Percentiles rank a stretch among this genome's conserved stretches.
phyloP scores from a whole-genome alignment of 116 monocot species.

The Iris pallida region DNA sequence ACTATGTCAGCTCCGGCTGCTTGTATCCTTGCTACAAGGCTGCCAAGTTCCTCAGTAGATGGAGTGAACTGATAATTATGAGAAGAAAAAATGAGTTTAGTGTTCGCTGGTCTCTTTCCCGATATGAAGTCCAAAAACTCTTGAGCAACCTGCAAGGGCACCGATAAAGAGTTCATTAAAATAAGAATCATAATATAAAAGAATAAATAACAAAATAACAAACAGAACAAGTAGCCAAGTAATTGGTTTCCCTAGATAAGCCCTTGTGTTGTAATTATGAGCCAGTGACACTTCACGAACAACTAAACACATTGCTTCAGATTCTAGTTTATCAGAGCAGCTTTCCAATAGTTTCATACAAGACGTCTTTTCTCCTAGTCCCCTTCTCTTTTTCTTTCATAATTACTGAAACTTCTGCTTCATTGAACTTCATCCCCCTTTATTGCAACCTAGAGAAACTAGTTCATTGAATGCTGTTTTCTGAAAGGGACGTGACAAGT shows the following conservation, averaged over 20 bases:
- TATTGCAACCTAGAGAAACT: no score
- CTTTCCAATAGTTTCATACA: no score
- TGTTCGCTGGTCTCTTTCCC: slow-evolving; percentile 61
- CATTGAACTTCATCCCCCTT: no score
- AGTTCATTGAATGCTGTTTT: no score
- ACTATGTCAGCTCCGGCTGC: slow-evolving; percentile 89
- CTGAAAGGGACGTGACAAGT: no score
- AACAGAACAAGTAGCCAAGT: not conserved
- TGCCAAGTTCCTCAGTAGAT: slow-evolving; percentile 61
- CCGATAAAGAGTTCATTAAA: not conserved
- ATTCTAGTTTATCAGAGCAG: no score
- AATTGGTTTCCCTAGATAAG: not conserved
- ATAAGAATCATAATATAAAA: not conserved
- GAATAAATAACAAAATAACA: not conserved
- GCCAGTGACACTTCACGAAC: no score
- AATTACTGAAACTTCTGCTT: no score
- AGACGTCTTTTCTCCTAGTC: no score
- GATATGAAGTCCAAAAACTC: slow-evolving; percentile 58
- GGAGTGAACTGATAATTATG: slow-evolving; percentile 90
- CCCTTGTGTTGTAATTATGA: not conserved
- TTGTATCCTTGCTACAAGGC: slow-evolving; percentile 87
- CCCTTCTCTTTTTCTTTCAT: no score
- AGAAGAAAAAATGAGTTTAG: slow-evolving; percentile 88
- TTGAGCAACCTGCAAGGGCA: slow-evolving; percentile 55
- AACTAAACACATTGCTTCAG: no score